Base-by-base conservation (phyloP, 768 basidiomycete species). In the Kwoniella pini region DNA sequence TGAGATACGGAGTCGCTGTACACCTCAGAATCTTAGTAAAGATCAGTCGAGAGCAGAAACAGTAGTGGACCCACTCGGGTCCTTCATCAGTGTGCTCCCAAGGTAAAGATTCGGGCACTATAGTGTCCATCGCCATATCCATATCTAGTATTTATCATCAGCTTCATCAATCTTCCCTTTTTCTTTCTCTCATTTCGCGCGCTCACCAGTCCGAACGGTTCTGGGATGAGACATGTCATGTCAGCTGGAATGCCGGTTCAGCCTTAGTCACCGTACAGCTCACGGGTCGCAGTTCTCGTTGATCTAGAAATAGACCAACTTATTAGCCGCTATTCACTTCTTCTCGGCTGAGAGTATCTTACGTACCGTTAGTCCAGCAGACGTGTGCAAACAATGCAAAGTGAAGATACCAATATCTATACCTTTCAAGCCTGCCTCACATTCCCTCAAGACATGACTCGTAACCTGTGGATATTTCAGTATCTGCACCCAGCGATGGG, bases 31-130 rank as follows among this genome's bases (percentile, higher is more conserved):
- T 55, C 33, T 52, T 2, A n/a, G 24, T 17, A 2, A 49, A n/a
- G 28, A 4, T 28, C 27, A 7, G 19, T 42, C n/a, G 6, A 42
- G n/a, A 42, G 40, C 6, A 42, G 22, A 62, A 24, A 36, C 28
- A 24, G 9, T 17, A 11, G 19, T 17, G n/a, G 11, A 80, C 87
- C 80, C 74, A 92, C 91, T 95, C 92, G 45, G 87, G 89, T 21
- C 91, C 92, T 81, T 97, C 93, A 73, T 92, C 91, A 0, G 86
- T 90, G 77, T 96, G 93, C 38, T 81, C 80, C 91, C 92, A 95
- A 52, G 84, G 79, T 13, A 94, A 80, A 13, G 75, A 82, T 74
- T 96, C 92, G 0, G 93, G 93, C 0, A 97, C 91, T 60, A 96
- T 86, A 28, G 80, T 83, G 79, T 96, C 93, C 19, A 96, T 68